Conservation (phyloP, 257 asterid species). For the Parsonsia alboflavescens region DNA sequence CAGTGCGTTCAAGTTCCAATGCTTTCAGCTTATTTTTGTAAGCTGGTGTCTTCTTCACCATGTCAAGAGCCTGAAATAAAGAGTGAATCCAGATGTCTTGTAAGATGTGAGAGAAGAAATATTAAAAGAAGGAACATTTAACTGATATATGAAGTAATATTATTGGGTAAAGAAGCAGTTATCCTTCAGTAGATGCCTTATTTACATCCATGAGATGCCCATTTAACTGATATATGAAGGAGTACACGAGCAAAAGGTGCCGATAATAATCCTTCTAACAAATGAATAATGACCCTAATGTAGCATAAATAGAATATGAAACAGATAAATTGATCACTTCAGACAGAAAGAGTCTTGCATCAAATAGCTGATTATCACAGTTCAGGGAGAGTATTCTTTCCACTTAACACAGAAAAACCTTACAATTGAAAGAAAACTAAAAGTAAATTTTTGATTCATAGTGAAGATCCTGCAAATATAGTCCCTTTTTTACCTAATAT, state of each 20-base stretch:
- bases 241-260: not conserved
- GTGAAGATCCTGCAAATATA: not conserved
- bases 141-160: no score
- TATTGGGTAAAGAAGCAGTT: conserved; percentile 4
- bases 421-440: not conserved
- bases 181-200: not conserved
- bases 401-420: not conserved
- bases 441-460: not conserved
- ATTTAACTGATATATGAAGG: no score
- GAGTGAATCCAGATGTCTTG: conserved; percentile 17
- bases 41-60: conserved; percentile 96
- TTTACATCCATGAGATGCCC: not conserved
- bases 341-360: not conserved
- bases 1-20: conserved; percentile 86
- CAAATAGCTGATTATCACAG: no score
- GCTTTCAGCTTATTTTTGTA: conserved; percentile 91
- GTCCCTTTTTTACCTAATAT: not conserved
- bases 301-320: not conserved
- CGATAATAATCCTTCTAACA: not conserved
- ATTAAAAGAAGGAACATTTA: not conserved
- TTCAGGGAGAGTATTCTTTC: not conserved
- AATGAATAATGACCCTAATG: not conserved
- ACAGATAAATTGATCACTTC: not conserved
- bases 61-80: conserved; percentile 74
- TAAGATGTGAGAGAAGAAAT: conserved; percentile 17